Percentiles rank a stretch among this genome's conserved stretches.
phyloP scores from a whole-genome alignment of 164 flowering plant species.

The Nymphaea colorata region DNA sequence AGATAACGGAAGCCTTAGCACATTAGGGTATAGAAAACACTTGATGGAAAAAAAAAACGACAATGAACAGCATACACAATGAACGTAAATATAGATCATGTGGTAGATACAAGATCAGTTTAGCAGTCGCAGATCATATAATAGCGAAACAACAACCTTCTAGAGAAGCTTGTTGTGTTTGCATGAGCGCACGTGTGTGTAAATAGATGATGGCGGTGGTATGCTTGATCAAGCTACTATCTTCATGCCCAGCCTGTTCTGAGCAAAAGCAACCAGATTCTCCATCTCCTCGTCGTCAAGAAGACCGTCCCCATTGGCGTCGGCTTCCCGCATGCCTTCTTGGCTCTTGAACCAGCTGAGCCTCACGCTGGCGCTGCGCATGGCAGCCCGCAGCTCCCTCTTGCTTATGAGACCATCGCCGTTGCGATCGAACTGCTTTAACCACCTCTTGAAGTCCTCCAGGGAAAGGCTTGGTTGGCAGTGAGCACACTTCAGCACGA shows the following conservation, averaged over 20 bases:
- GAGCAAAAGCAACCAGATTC: constrained; percentile 8
- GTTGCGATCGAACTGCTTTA: constrained; percentile 13
- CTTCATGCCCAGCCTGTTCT: constrained; percentile 9
- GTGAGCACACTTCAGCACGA: neutral
- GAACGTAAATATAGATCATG: no score
- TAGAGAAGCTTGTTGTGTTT: no score
- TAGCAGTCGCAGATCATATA: no score
- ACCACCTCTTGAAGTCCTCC: constrained; percentile 17
- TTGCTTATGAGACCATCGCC: constrained; percentile 15
- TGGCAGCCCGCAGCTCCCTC: constrained; percentile 13
- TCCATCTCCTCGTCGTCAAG: constrained; percentile 11
- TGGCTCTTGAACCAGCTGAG: constrained; percentile 4
- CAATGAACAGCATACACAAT: no score
- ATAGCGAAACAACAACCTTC: no score
- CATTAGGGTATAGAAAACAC: no score
- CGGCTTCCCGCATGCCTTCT: constrained; percentile 5
- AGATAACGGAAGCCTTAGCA: no score
- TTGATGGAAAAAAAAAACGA: no score
- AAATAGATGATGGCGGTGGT: no score
- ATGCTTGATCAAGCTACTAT: neutral
- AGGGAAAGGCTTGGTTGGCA: neutral
- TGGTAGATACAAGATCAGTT: no score
- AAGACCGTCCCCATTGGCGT: constrained; percentile 11
- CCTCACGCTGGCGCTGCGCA: constrained; percentile 7
- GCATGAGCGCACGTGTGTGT: no score